Conservation (phyloP, 1,284 basidiomycete species). For the Microbotryum intermedium region DNA sequence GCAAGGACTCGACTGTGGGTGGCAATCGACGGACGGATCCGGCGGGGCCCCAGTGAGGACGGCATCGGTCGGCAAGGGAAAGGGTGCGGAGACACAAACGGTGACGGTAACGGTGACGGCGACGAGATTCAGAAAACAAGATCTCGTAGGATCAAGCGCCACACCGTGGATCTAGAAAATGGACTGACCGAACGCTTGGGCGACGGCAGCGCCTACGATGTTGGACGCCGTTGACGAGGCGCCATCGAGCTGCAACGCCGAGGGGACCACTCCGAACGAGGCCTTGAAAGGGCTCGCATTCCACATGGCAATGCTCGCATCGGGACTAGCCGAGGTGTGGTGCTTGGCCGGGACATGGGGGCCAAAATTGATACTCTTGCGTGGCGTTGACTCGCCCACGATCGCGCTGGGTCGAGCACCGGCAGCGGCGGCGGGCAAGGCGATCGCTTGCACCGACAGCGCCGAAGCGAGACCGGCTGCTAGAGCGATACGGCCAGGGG, state of each 20-base stretch:
- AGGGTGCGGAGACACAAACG: too few species aligned
- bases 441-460: not conserved
- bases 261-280: not conserved
- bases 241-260: not conserved
- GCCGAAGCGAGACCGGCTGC: too few species aligned
- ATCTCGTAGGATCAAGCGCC: too few species aligned
- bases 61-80: not conserved
- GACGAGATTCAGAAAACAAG: too few species aligned
- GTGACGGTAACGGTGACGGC: too few species aligned
- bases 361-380: conserved; percentile 33
- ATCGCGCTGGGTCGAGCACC: not conserved
- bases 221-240: too few species aligned
- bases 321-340: not conserved
- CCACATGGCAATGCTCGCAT: not conserved
- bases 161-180: too few species aligned
- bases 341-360: conserved; percentile 4
- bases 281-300: not conserved
- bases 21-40: not conserved
- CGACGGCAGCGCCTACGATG: too few species aligned
- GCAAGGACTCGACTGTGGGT: conserved; percentile 8
- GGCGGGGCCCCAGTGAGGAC: not conserved
- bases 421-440: not conserved
- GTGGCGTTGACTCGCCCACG: conserved; percentile 6
- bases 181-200: too few species aligned
- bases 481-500: too few species aligned